Evolutionary conservation across 768 basidiomycete genomes (phyloP).

Genomic region (Hortiboletus flavorubellus): DNA sequence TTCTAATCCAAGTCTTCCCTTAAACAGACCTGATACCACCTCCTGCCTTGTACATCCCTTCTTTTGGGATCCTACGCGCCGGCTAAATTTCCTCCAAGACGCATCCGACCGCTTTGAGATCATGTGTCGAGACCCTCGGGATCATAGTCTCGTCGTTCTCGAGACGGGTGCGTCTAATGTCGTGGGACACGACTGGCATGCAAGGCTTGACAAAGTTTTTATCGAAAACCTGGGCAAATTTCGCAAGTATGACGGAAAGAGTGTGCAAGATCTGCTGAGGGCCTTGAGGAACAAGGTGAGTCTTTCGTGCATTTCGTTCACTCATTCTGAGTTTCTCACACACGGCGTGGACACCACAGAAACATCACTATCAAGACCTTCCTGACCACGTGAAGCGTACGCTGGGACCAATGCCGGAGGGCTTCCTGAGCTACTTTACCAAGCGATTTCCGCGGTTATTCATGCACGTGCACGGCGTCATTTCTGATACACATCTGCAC

Average conservation of each 20-base stretch:
- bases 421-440: slow-evolving; percentile 92
- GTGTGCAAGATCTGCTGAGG: slow-evolving; percentile 87
- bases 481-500: slow-evolving; percentile 66
- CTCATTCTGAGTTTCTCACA: slow-evolving; percentile 7
- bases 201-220: slow-evolving; percentile 81
- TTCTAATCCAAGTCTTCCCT: slow-evolving; percentile 1
- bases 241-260: slow-evolving; percentile 90
- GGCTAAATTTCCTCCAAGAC: slow-evolving; percentile 93
- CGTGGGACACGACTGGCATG: slow-evolving; percentile 89
- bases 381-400: slow-evolving; percentile 88
- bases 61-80: slow-evolving; percentile 89
- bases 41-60: slow-evolving; percentile 90
- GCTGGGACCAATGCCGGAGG: slow-evolving; percentile 88
- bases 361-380: slow-evolving; percentile 97
- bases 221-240: slow-evolving; percentile 96
- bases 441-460: slow-evolving; percentile 88
- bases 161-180: slow-evolving; percentile 68
- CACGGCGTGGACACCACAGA: slow-evolving; percentile 45
- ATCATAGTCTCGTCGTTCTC: slow-evolving; percentile 67
- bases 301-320: background rate
- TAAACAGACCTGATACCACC: slow-evolving; percentile 76
- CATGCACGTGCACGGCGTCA: slow-evolving; percentile 86
- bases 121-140: slow-evolving; percentile 91
- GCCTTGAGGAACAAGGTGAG: slow-evolving; percentile 93
- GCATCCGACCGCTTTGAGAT: slow-evolving; percentile 97